These are phyloP conservation scores for Viola odorata DNA, from an alignment of 345 rosid species.

Conservation along the genomic window DNA sequence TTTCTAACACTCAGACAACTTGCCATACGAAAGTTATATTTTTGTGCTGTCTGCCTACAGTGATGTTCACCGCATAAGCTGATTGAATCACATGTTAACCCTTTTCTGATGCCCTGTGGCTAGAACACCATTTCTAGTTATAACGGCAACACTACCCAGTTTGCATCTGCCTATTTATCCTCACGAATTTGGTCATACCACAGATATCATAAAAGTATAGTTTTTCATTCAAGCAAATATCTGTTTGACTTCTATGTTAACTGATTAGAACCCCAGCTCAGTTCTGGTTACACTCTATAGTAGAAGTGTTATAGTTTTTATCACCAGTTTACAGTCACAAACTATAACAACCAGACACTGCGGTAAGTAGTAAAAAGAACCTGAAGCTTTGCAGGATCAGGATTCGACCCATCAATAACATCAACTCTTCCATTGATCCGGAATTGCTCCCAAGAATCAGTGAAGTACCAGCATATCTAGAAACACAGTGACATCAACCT, in stretches of 20 bases:
- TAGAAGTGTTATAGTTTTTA: no score
- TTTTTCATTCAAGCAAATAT: background rate
- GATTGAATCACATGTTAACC: no score
- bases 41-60: background rate
- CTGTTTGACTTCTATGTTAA: background rate
- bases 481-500: background rate
- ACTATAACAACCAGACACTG: no score
- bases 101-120: no score
- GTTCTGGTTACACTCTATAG: no score
- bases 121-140: no score
- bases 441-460: slow-evolving; percentile 89
- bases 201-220: background rate
- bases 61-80: no score
- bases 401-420: slow-evolving; percentile 57
- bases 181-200: background rate
- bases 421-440: slow-evolving; percentile 74
- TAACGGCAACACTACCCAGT: background rate
- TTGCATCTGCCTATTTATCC: background rate
- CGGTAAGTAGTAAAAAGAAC: slow-evolving; percentile 19
- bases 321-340: no score
- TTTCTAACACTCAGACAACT: background rate
- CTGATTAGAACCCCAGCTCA: no score
- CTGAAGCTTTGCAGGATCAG: slow-evolving; percentile 61
- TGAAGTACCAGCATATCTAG: slow-evolving; percentile 84
- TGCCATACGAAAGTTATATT: background rate